These are phyloP conservation scores for Rutstroemia sp. DNA, from an alignment of 2,329 filamentous ascomycete species.

Conservation along the genomic window DNA sequence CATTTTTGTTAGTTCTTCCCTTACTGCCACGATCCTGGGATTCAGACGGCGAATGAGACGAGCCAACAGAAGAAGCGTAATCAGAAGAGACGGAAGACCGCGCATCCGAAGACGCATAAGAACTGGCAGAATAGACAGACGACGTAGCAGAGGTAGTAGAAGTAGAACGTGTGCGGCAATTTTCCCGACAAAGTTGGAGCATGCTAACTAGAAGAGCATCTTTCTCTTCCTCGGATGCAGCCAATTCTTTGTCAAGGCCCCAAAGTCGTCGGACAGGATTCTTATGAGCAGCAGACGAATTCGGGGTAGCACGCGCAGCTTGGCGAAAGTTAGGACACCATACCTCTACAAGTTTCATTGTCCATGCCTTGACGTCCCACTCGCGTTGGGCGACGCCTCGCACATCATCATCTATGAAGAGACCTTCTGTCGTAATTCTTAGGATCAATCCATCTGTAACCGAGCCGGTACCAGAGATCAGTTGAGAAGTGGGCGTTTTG, in stretches of 20 bases:
- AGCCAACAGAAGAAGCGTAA: constrained; percentile 26
- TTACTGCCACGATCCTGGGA: background rate
- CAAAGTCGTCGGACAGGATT: constrained; percentile 28
- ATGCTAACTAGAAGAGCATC: constrained; percentile 57
- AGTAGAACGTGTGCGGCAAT: constrained; percentile 45
- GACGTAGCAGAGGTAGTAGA: constrained; percentile 30
- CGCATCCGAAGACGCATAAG: constrained; percentile 22
- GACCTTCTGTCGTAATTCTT: constrained; percentile 84
- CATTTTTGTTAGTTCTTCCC: constrained; percentile 22
- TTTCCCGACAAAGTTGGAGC: constrained; percentile 56
- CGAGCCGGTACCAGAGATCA: constrained; percentile 73
- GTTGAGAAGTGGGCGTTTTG: constrained; percentile 82
- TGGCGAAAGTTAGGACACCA: constrained; percentile 62
- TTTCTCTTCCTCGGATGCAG: constrained; percentile 52
- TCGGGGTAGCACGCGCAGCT: constrained; percentile 29
- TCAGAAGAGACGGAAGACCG: constrained; percentile 23
- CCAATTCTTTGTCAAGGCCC: constrained; percentile 34
- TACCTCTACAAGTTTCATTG: constrained; percentile 85
- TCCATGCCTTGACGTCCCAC: constrained; percentile 99
- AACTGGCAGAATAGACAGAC: constrained; percentile 33
- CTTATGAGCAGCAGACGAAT: constrained; percentile 16
- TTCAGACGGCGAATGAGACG: constrained; percentile 16
- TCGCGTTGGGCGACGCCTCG: constrained; percentile 87
- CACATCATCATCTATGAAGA: constrained; percentile 96
- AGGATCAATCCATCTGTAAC: constrained; percentile 91